These are phyloP conservation scores for Calonectria fujianensis DNA, from an alignment of 2,329 filamentous ascomycete species.

Conservation along the genomic window DNA sequence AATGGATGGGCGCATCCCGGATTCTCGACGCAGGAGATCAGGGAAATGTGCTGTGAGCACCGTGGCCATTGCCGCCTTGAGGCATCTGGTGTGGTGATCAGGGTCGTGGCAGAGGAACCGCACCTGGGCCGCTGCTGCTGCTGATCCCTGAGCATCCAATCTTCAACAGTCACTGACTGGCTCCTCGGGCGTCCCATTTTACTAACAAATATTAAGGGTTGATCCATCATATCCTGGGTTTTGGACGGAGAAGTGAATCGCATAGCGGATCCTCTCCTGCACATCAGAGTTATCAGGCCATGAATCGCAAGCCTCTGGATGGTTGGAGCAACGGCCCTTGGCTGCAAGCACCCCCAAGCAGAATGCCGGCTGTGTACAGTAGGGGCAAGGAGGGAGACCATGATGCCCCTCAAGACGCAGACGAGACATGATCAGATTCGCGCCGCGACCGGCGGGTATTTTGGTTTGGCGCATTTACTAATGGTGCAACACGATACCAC, in stretches of 20 bases:
- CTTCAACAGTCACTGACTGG: constrained; percentile 10
- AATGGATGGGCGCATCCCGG: constrained; percentile 32
- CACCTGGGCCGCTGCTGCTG: neutral
- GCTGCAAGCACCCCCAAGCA: constrained; percentile 12
- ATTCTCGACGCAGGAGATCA: constrained; percentile 30
- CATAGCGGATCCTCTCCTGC: constrained; percentile 2
- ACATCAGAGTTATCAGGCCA: constrained; percentile 32
- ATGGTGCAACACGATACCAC: constrained; percentile 35
- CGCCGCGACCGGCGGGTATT: constrained; percentile 22
- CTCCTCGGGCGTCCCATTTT: neutral
- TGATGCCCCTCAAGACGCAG: neutral
- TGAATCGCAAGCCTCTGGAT: constrained; percentile 20
- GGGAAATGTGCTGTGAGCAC: constrained; percentile 9
- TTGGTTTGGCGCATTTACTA: constrained; percentile 28
- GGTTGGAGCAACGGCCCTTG: neutral
- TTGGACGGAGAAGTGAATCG: constrained; percentile 16
- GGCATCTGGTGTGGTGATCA: constrained; percentile 30
- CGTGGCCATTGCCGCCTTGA: constrained; percentile 21
- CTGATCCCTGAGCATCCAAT: constrained; percentile 20
- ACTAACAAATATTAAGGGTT: constrained; percentile 19
- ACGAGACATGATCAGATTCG: constrained; percentile 16
- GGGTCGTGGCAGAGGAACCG: constrained; percentile 28
- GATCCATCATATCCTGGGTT: constrained; percentile 16
- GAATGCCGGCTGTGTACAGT: constrained; percentile 5
- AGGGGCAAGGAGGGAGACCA: neutral